Conservation (phyloP, 2,329 filamentous ascomycete genomes). For the Pestalotiopsis sp. region DNA sequence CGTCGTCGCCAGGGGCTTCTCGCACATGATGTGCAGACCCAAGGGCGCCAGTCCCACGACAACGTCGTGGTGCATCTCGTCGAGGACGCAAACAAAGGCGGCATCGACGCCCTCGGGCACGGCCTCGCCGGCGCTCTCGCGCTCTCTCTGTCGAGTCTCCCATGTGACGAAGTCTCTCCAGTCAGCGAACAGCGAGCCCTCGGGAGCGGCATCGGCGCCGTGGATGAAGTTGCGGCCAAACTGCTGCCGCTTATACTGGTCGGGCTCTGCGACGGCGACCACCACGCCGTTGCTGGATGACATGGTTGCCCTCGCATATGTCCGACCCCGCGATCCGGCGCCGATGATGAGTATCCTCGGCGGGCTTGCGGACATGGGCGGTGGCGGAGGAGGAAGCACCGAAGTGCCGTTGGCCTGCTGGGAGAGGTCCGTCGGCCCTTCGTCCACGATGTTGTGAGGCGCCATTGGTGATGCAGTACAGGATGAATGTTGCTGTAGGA, state of each 20-base stretch:
- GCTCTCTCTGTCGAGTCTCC: constrained; percentile 64
- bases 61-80: constrained; percentile 86
- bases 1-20: constrained; percentile 88
- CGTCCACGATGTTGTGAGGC: constrained; percentile 29
- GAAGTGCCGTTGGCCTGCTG: constrained; percentile 22
- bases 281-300: constrained; percentile 69
- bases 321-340: constrained; percentile 76
- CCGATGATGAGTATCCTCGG: constrained; percentile 79
- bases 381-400: constrained; percentile 39
- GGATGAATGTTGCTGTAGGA: not conserved
- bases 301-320: constrained; percentile 72
- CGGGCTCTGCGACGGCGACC: constrained; percentile 79
- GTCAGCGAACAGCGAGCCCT: constrained; percentile 70
- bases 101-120: constrained; percentile 62
- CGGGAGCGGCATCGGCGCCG: constrained; percentile 46
- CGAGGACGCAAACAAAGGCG: constrained; percentile 70
- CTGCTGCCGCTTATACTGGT: constrained; percentile 72
- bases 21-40: constrained; percentile 84
- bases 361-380: constrained; percentile 49
- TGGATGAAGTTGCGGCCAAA: constrained; percentile 78
- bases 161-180: constrained; percentile 80
- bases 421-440: constrained; percentile 26
- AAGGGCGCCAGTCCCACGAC: constrained; percentile 72
- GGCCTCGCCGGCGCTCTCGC: constrained; percentile 49
- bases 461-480: constrained; percentile 22